A percentile compares a stretch with the other conserved stretches of the same genome.
Conservation (phyloP, 2,329 filamentous ascomycete species). For the Peltaster fructicola region DNA sequence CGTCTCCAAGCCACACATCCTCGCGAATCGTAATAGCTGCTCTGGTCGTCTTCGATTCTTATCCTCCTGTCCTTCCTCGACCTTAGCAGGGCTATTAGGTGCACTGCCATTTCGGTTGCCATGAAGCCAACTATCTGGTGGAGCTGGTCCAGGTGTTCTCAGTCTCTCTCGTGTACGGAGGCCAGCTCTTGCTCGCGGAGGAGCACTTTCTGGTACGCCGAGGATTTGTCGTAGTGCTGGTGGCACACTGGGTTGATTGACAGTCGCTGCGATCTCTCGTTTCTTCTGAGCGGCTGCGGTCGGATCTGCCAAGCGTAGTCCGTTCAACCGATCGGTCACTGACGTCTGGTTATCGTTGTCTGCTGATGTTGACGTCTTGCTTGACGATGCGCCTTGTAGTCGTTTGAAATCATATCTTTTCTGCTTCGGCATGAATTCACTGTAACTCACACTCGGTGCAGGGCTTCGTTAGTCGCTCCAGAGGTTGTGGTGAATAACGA, state of each 20-base stretch:
- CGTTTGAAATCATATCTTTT: slow-evolving; percentile 24
- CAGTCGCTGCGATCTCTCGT: slow-evolving; percentile 24
- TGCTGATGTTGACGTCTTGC: slow-evolving; percentile 17
- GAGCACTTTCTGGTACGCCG: slow-evolving; percentile 27
- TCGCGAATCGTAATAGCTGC: slow-evolving; percentile 12
- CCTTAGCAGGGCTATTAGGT: slow-evolving; percentile 2
- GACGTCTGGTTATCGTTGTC: slow-evolving; percentile 9
- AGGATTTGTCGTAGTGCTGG: slow-evolving; percentile 27
- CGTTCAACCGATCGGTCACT: slow-evolving; percentile 31
- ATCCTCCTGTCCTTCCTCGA: slow-evolving; percentile 8
- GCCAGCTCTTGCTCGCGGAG: slow-evolving; percentile 27
- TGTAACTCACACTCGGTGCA: too few relatives aligned
- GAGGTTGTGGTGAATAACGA: too few relatives aligned
- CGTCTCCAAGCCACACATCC: slow-evolving; percentile 6
- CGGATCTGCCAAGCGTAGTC: slow-evolving; percentile 27
- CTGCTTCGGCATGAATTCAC: slow-evolving; percentile 30
- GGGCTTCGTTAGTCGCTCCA: too few relatives aligned
- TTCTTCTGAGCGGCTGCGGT: slow-evolving; percentile 21
- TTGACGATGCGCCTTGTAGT: slow-evolving; percentile 20
- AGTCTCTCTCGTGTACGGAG: slow-evolving; percentile 16
- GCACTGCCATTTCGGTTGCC: slow-evolving; percentile 6
- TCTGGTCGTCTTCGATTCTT: too few relatives aligned
- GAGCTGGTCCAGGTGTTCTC: slow-evolving; percentile 26
- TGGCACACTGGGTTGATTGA: slow-evolving; percentile 26
- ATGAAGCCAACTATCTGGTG: slow-evolving; percentile 22